These are phyloP conservation scores for Boletus bicolor DNA, from an alignment of 768 basidiomycete species.

Conservation along the genomic window DNA sequence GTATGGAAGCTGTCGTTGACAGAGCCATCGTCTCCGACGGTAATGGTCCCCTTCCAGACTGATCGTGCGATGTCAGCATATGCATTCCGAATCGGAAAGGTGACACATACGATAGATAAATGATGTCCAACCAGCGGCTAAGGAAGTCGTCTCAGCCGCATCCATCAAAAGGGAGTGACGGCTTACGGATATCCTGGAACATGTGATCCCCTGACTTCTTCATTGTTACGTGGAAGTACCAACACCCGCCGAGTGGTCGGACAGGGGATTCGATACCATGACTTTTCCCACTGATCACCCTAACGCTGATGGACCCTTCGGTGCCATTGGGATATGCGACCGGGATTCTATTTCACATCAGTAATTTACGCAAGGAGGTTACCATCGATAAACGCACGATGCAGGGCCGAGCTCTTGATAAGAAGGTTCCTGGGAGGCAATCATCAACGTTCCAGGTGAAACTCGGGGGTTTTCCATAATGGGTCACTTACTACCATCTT, in stretches of 20 bases:
- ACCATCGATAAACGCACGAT: slow-evolving; percentile 40
- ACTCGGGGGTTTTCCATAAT: not conserved
- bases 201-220: slow-evolving; percentile 52
- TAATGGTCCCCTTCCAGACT: slow-evolving; percentile 52
- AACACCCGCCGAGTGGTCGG: slow-evolving; percentile 87
- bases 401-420: slow-evolving; percentile 79
- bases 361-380: not conserved
- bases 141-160: not conserved
- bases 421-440: slow-evolving; percentile 53
- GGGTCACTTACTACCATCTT: slow-evolving; percentile 64
- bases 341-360: slow-evolving; percentile 52
- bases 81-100: not conserved
- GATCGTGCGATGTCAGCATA: slow-evolving; percentile 5
- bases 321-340: slow-evolving; percentile 67
- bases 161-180: not conserved
- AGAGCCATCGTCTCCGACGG: slow-evolving; percentile 49
- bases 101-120: slow-evolving; percentile 72
- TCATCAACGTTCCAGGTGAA: not conserved
- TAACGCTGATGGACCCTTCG: slow-evolving; percentile 66
- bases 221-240: slow-evolving; percentile 84
- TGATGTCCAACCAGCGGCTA: slow-evolving; percentile 84
- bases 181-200: slow-evolving; percentile 81
- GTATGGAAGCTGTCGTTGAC: slow-evolving; percentile 68
- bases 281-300: slow-evolving; percentile 87
- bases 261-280: slow-evolving; percentile 87